Evolutionary conservation across 148 eudicot genomes (phyloP), one percentile per base, ranked within the genome.

Genomic region (Camellia sinensis): DNA sequence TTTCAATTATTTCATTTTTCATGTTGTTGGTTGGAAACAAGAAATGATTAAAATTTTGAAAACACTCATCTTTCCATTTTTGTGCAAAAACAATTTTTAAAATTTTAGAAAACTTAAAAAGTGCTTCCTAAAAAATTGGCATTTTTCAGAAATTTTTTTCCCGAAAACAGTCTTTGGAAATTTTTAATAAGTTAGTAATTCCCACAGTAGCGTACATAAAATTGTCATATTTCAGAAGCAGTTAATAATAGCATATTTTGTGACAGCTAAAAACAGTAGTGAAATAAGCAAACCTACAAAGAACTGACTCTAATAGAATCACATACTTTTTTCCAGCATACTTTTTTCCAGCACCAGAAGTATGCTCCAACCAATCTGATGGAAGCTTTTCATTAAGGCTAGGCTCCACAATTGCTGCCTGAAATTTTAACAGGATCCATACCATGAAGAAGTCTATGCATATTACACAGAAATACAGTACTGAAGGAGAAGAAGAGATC

Each of bases 341-440:
- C 99, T 85, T 91, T 85, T 92, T 96, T 71, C 98, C 95, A 75
- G 85, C 84, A 67, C 89, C 89, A 85, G 92, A 76, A 19, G 84
- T 86, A 86, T 96, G 93, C 86, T 96, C 97, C 71, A 85, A 83
- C 99, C 99, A 96, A 65, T 86, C 90, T 13, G 89, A 93, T 50
- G 90, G 79, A 83, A 85, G 75, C 72, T 87, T 86, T 64, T 74
- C 86, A 29, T 78, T 74, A 64, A 75, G 84, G 71, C 81, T 83
- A 76, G 91, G 78, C 83, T 85, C 83, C 67, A 73, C 72, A 80
- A 80, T 82, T 68, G 82, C 81, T 60, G 46, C 87, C 99, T 93
- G 85, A 79, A 85, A 84, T 56, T 54, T 15, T 62, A 62, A 48
- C 21, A 79, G 43, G 8, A 69, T 57, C 22, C 56, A 56, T 77